Evolutionary conservation across 495 filamentous ascomycete species (phyloP).

Genomic region (Neurospora discreta): DNA sequence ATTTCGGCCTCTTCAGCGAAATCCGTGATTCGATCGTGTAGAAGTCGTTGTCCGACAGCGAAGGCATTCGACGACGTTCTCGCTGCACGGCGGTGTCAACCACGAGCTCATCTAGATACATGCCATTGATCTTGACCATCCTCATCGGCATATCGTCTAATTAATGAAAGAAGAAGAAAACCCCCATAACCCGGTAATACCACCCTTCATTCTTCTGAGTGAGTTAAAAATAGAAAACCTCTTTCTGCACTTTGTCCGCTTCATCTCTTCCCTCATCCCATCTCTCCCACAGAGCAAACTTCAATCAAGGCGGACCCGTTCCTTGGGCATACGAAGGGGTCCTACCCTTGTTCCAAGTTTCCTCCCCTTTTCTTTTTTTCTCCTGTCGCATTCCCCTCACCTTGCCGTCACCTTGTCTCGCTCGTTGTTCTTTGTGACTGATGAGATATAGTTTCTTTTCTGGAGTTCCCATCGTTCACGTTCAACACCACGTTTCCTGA

Average conservation of each 20-base stretch:
- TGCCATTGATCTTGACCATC: not conserved
- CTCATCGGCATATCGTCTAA: not conserved
- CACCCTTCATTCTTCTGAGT: not conserved
- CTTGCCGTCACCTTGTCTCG: not conserved
- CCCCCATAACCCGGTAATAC: too few species aligned
- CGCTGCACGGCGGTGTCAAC: not conserved
- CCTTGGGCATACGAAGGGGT: not conserved
- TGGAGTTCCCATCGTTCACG: not conserved
- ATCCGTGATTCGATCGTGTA: too few species aligned
- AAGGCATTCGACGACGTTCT: not conserved
- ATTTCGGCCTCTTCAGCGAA: too few species aligned
- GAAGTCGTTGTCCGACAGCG: too few species aligned
- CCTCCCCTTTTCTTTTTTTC: not conserved
- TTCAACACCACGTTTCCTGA: not conserved
- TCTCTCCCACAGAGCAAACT: not conserved
- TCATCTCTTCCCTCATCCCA: not conserved
- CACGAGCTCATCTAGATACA: not conserved
- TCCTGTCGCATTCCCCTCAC: not conserved
- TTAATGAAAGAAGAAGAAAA: too few species aligned
- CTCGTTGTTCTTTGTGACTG: not conserved
- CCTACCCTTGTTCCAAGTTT: not conserved
- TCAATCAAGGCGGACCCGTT: not conserved
- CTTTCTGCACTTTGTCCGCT: not conserved
- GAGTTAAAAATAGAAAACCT: not conserved
- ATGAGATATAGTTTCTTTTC: not conserved